Conservation (phyloP, 176 grass and related monocot species). For the Aegilops tauschii region DNA sequence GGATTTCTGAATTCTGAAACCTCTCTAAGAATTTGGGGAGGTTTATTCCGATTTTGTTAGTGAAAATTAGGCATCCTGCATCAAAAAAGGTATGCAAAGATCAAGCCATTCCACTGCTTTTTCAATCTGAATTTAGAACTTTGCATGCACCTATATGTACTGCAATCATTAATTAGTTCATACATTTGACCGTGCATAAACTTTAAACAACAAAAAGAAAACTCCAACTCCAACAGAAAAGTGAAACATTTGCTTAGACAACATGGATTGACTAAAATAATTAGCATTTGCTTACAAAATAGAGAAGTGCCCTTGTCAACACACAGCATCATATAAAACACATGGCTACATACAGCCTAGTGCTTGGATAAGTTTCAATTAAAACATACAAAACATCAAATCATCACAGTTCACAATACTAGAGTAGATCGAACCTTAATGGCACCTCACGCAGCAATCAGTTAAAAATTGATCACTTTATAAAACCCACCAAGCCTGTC, state of each 20-base stretch:
- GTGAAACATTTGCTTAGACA: not conserved
- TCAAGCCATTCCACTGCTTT: not conserved
- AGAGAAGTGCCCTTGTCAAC: not conserved
- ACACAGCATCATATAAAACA: not conserved
- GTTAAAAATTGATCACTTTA: not conserved
- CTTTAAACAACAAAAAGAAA: not conserved
- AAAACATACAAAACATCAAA: not conserved
- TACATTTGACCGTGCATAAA: not conserved
- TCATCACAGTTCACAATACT: not conserved
- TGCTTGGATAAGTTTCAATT: not conserved
- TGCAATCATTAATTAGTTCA: not conserved
- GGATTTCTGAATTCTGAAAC: not conserved
- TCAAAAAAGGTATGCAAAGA: not conserved
- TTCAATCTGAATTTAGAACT: no score
- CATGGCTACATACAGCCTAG: not conserved
- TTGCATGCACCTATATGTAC: not conserved
- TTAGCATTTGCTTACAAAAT: not conserved
- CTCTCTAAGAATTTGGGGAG: not conserved
- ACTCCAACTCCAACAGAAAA: not conserved
- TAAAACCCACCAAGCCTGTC: not conserved
- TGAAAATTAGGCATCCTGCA: not conserved
- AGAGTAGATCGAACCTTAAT: not conserved
- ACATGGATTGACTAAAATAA: no score
- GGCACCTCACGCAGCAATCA: not conserved
- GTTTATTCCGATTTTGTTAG: not conserved